A percentile compares a stretch with the other conserved stretches of the same genome.
Evolutionary conservation across 768 basidiomycete genomes (phyloP).

Genomic region (Agaricus blazei): DNA sequence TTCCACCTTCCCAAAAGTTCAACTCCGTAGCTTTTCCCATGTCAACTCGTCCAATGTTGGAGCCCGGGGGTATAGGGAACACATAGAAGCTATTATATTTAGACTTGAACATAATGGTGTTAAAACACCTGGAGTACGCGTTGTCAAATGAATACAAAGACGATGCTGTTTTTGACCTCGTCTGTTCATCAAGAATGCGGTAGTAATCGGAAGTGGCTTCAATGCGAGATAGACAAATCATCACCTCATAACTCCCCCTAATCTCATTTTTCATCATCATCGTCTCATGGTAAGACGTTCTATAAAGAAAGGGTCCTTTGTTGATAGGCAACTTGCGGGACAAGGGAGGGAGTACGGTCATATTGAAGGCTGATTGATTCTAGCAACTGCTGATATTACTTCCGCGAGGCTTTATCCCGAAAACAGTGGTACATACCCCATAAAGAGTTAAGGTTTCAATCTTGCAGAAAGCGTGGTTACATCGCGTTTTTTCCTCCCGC

Average conservation of each 20-base stretch:
- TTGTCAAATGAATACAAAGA: background rate
- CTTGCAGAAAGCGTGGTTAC: too few species aligned
- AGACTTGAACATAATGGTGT: background rate
- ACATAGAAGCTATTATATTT: background rate
- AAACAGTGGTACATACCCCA: too few species aligned
- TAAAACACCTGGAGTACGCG: background rate
- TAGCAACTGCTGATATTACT: background rate
- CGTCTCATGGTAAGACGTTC: background rate
- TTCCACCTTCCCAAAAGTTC: too few species aligned
- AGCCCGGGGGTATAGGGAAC: background rate
- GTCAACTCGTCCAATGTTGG: background rate
- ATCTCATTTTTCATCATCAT: background rate
- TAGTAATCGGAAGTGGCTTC: background rate
- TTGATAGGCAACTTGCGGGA: conserved; percentile 2
- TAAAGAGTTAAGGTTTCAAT: too few species aligned
- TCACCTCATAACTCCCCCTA: background rate
- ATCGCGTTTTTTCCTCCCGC: too few species aligned
- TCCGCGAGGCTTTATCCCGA: background rate
- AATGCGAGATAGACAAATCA: background rate
- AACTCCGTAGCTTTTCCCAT: background rate
- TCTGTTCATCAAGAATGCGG: background rate
- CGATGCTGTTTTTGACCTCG: background rate
- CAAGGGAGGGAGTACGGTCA: background rate
- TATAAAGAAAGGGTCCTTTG: background rate
- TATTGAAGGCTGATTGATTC: background rate